Conservation (phyloP, 78 protist genomes). For the Polysphondylium violaceum region DNA sequence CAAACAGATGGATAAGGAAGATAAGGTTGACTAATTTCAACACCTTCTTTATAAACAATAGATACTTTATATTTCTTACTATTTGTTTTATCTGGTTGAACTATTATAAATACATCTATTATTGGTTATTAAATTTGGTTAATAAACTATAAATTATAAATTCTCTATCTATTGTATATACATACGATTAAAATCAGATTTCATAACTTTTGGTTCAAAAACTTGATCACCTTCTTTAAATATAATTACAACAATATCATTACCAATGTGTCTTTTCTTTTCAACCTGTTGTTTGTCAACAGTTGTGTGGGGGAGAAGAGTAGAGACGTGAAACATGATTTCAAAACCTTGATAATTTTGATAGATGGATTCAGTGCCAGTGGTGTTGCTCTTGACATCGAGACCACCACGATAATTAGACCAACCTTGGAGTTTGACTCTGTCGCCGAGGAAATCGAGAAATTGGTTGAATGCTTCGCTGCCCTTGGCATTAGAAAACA, state of each 20-base stretch:
- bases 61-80: constrained; percentile 28
- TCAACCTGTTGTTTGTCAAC: constrained; percentile 82
- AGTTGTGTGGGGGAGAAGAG: constrained; percentile 70
- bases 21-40: constrained; percentile 5
- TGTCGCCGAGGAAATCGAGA: constrained; percentile 81
- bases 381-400: constrained; percentile 56
- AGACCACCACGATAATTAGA: constrained; percentile 83
- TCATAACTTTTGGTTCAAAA: constrained; percentile 71
- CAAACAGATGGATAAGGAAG: constrained; percentile 36
- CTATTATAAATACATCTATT: constrained; percentile 71
- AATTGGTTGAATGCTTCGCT: constrained; percentile 82
- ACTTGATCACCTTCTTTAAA: constrained; percentile 74
- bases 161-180: neutral
- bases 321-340: constrained; percentile 90
- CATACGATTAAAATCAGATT: constrained; percentile 83
- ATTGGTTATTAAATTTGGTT: neutral
- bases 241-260: constrained; percentile 84
- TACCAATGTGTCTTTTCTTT: constrained; percentile 88
- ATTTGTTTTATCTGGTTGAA: constrained; percentile 32
- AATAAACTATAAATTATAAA: neutral
- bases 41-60: constrained; percentile 67
- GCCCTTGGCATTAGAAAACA: constrained; percentile 70
- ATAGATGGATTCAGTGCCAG: constrained; percentile 83
- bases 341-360: constrained; percentile 44
- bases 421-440: constrained; percentile 75